Evolutionary conservation across 2,329 filamentous ascomycete species (phyloP), one percentile per base, ranked within the genome.

Genomic region (Chrysosporium queenslandicum): DNA sequence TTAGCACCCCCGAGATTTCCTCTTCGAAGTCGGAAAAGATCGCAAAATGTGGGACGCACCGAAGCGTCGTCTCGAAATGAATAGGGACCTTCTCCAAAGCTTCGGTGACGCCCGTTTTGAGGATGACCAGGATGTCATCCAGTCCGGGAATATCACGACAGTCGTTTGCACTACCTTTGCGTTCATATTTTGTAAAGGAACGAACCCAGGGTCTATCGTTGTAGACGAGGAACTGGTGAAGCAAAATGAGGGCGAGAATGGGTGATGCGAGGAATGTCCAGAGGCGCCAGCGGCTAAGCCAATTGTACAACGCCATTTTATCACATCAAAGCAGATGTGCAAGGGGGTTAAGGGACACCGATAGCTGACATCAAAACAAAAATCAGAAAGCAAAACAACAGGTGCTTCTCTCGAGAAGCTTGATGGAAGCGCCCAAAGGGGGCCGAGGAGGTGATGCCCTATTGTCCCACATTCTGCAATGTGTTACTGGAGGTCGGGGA

Each of bases 1-100:
- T 64, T 14, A 68, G 67, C 40, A 74, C 68, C 27, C 77, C 77
- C 9, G 71, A 67, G 45, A 81, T 73, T 7, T 71, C 63, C 61
- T 78, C 73, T 23, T 74, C 71, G 50, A 76, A 76, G 62, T 82
- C 79, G 55, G 78, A 81, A 65, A 79, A 80, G 59, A 82, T 74
- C 47, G 75, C 71, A 49, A 74, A 76, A 61, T 79, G 67, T 29
- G 76, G 74, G 39, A 78, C 71, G 65, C 79, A 82, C 56, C 70
- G 69, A 18, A 81, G 68, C 0, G 77, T 77, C 1, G 76, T 78
- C 47, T 70, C 62, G 53, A 80, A 71, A 58, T 81, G 78, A 2
- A 72, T 64, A 1, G 77, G 77, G 2, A 82, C 70, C 60, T 80
- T 79, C 25, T 75, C 71, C 50, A 69, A 64, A 12, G 77, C 71